Evolutionary conservation across 148 eudicot species (phyloP), one percentile per base, ranked within the genome.

Genomic region (Rhododendron henanense): DNA sequence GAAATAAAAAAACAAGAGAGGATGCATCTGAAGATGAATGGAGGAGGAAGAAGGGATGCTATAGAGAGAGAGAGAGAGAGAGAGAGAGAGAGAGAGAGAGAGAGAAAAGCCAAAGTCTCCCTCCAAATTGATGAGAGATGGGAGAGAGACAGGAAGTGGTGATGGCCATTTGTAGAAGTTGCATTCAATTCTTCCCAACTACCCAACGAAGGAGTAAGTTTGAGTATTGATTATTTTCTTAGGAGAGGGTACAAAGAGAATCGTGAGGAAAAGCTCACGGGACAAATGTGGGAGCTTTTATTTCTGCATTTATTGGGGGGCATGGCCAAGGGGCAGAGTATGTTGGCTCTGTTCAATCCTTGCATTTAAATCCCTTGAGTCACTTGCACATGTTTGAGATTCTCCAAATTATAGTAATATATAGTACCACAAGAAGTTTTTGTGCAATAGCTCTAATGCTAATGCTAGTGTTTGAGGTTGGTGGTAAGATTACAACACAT

Each of bases 201-300:
- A 85, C 87, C 86, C 28, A 82, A 48, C 61, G 79, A 33, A 50
- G 74, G 85, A 78, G 85, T 85, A 78, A 74, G 90, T 90, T 86
- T 87, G 67, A 84, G 65, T 67, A 88, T 90, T 88, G 50, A 90
- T 86, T 85, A 21, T 67, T 39, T 67, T 75, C 18, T 31, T 15
- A 16, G 76, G 79, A 39, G 31, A 41, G 55, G 55, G 59, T 84
- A 87, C 81, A 78, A 41, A 78, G 78, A 85, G 85, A 88, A 87
- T 85, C 59, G 61, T 48, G 87, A 80, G 31, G 10, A 78, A 81
- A 88, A 81, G 77, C 84, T 86, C 88, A 84, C 63, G 87, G 84
- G 87, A 84, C 88, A 88, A 86, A 81, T 83, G 75, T 76, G 81
- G 86, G 87, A 75, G 88, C 88, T 84, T 88, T 88, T 67, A 90